phyloP scores from a whole-genome alignment of 176 grass and related monocot genomes.

The Oryza meridionalis region DNA sequence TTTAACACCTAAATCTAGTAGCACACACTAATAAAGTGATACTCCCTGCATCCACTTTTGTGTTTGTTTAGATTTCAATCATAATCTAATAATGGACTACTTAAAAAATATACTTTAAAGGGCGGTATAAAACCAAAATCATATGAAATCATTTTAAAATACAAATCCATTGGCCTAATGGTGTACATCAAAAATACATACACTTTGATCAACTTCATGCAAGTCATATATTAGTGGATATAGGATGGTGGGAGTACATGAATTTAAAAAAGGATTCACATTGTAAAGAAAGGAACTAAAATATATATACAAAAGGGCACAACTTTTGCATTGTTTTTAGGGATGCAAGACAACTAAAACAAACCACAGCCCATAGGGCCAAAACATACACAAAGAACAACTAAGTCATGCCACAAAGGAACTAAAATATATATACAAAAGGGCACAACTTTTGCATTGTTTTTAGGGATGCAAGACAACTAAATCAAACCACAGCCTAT shows the following conservation, averaged over 20 bases:
- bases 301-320: background rate
- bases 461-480: background rate
- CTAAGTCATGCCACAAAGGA: background rate
- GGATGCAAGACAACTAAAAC: background rate
- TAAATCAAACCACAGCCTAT: background rate
- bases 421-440: background rate
- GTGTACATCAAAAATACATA: background rate
- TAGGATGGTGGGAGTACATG: background rate
- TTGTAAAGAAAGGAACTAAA: background rate
- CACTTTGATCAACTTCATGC: background rate
- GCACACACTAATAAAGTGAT: background rate
- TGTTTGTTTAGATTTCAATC: background rate
- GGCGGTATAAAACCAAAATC: background rate
- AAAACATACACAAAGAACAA: background rate
- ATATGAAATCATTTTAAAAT: background rate
- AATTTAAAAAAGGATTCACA: background rate
- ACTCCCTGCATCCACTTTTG: background rate
- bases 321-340: background rate
- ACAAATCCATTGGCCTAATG: background rate
- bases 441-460: background rate
- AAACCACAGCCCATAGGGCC: background rate
- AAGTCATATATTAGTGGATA: background rate
- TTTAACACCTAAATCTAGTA: background rate
- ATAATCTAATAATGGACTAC: background rate
- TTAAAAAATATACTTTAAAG: background rate